Evolutionary conservation across 805 yeast genomes (phyloP), one percentile per base, ranked within the genome.

Genomic region (Candida takata): DNA sequence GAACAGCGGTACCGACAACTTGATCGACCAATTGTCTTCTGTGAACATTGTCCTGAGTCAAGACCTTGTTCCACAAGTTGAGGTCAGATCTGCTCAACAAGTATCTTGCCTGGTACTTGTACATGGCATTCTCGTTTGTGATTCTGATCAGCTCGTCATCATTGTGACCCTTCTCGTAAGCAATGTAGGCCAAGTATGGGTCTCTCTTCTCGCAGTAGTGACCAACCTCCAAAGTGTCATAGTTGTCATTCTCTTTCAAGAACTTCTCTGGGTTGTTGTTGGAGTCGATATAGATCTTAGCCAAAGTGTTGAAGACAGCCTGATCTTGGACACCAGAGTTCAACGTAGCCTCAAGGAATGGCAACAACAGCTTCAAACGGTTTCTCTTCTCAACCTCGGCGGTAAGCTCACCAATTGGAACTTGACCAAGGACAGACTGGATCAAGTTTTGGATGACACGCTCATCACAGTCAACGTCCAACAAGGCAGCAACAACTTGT

Each of bases 151-250:
- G 74, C 60, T 92, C 98, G 39, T 70, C 80, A 59, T 92, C 96
- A 52, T 90, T 88, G 36, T 72, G 69, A 57, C 99, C 99, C 65
- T 88, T 90, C 43, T 94, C 95, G 63, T 92, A 92, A 35, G 96
- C 95, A 64, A 92, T 92, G 62, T 86, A 92, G 20, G 98, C 99
- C 58, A 92, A 70, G 65, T 86, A 92, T 44, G 99, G 99, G 57
- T 92, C 99, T 64, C 98, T 84, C 76, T 85, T 90, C 65, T 92
- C 99, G 72, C 99, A 92, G 70, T 92, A 92, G 58, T 78, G 86
- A 70, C 98, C 99, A 47, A 92, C 97, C 52, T 83, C 83, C 49
- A 84, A 68, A n/a, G 97, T 82, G 64, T 92, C 94, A 65, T 92
- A 92, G 55, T 73, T 72, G 49, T 79, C 72, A 62, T 92, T 92